These are phyloP conservation scores for Dryas integrifolia DNA, from an alignment of 331 rosid genomes.

Conservation along the genomic window DNA sequence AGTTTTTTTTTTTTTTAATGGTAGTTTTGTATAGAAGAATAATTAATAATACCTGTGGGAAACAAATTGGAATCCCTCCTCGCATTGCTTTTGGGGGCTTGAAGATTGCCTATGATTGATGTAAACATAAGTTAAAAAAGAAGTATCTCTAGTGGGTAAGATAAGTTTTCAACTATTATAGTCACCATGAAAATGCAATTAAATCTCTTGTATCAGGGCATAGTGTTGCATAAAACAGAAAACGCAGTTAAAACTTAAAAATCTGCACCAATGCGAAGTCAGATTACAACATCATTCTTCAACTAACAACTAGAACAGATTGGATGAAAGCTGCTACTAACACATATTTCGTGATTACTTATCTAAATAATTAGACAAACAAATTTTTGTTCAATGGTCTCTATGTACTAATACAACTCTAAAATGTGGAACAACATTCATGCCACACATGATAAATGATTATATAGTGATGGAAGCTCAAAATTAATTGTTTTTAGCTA, in stretches of 20 bases:
- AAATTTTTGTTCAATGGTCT: neutral
- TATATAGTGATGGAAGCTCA: neutral
- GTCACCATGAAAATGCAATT: neutral
- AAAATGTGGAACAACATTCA: neutral
- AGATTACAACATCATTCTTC: neutral
- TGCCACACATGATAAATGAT: no score
- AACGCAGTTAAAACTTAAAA: neutral
- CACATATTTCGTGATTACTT: neutral
- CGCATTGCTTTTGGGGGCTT: constrained; percentile 75
- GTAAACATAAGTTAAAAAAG: constrained; percentile 7
- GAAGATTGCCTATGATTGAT: constrained; percentile 49
- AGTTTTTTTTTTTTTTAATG: neutral
- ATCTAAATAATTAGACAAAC: neutral
- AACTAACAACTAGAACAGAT: neutral
- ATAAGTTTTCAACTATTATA: neutral
- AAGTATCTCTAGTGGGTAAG: constrained; percentile 22
- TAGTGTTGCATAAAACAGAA: neutral
- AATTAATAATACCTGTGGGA: constrained; percentile 65
- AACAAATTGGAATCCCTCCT: constrained; percentile 89
- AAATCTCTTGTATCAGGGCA: neutral
- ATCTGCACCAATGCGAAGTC: neutral
- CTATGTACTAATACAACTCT: neutral
- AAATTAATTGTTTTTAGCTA: neutral
- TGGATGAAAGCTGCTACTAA: neutral
- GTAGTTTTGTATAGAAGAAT: constrained; percentile 14